These are phyloP conservation scores for Vachellia collinsii DNA, from an alignment of 306 rosid genomes.

Conservation along the genomic window DNA sequence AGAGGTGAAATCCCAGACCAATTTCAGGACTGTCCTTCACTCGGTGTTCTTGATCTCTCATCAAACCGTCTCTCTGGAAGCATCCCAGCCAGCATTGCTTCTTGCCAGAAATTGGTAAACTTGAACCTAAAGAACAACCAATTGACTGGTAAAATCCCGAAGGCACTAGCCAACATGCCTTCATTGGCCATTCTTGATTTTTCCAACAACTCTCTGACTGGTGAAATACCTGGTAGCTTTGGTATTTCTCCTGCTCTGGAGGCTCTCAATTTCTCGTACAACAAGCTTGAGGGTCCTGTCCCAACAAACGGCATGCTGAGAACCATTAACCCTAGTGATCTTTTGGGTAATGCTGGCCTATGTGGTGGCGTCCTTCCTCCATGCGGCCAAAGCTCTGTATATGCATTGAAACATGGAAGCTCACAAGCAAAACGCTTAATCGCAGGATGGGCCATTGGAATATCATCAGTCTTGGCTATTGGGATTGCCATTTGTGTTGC, in stretches of 20 bases:
- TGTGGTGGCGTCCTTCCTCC: constrained; percentile 82
- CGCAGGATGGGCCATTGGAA: constrained; percentile 71
- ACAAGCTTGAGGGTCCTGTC: constrained; percentile 80
- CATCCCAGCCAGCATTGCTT: constrained; percentile 84
- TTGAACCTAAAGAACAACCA: constrained; percentile 86
- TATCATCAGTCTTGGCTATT: constrained; percentile 59
- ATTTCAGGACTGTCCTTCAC: constrained; percentile 90
- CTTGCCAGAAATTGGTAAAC: constrained; percentile 82
- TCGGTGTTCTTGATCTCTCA: constrained; percentile 81
- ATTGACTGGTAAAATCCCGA: constrained; percentile 78
- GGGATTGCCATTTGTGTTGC: constrained; percentile 56
- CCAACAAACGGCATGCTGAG: constrained; percentile 81
- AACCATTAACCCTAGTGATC: constrained; percentile 80
- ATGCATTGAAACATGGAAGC: constrained; percentile 47
- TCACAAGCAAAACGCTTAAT: constrained; percentile 58
- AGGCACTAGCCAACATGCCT: constrained; percentile 72
- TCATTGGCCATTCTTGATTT: constrained; percentile 84
- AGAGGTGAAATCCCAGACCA: constrained; percentile 81
- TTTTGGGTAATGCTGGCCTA: constrained; percentile 74
- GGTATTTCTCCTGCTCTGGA: constrained; percentile 93
- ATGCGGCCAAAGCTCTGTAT: constrained; percentile 53
- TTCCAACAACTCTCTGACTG: constrained; percentile 88
- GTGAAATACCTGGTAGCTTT: constrained; percentile 78
- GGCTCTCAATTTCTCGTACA: constrained; percentile 78
- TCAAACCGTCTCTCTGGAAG: constrained; percentile 70